phyloP scores from a whole-genome alignment of 768 basidiomycete species.

The Serendipita sp. region DNA sequence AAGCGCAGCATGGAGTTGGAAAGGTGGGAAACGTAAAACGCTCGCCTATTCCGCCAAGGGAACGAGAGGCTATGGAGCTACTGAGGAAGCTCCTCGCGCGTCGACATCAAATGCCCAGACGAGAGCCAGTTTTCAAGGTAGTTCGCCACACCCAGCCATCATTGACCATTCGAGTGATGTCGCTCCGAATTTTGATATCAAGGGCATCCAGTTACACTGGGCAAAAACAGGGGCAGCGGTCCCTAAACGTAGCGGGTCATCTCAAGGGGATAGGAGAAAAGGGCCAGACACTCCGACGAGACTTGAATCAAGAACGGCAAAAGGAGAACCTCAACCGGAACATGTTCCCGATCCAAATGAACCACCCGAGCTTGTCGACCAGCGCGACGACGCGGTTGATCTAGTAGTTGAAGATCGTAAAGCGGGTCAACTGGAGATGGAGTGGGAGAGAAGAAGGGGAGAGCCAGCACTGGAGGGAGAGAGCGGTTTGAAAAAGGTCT shows the following conservation, averaged over 20 bases:
- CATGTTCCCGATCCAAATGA: constrained; percentile 12
- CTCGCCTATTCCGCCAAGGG: constrained; percentile 5
- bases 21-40: not conserved
- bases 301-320: not conserved
- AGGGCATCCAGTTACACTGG: not conserved
- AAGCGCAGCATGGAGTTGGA: constrained; percentile 2
- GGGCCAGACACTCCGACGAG: constrained; percentile 5
- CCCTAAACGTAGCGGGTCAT: not conserved
- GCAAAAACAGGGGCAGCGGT: not conserved
- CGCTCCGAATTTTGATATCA: not conserved
- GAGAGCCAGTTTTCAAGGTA: not conserved
- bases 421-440: constrained; percentile 36
- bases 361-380: constrained; percentile 8
- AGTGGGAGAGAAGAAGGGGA: constrained; percentile 41
- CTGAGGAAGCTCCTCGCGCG: constrained; percentile 13
- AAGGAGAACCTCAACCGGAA: not conserved
- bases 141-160: not conserved
- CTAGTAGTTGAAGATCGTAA: constrained; percentile 57
- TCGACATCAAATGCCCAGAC: not conserved
- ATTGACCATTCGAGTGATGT: not conserved
- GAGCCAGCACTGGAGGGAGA: constrained; percentile 27
- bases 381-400: constrained; percentile 60
- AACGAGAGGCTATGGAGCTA: constrained; percentile 39
- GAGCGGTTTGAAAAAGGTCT: constrained; percentile 1
- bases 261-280: not conserved